Conservation (phyloP, 2,329 filamentous ascomycete genomes). For the Pseudogymnoascus destructans region DNA sequence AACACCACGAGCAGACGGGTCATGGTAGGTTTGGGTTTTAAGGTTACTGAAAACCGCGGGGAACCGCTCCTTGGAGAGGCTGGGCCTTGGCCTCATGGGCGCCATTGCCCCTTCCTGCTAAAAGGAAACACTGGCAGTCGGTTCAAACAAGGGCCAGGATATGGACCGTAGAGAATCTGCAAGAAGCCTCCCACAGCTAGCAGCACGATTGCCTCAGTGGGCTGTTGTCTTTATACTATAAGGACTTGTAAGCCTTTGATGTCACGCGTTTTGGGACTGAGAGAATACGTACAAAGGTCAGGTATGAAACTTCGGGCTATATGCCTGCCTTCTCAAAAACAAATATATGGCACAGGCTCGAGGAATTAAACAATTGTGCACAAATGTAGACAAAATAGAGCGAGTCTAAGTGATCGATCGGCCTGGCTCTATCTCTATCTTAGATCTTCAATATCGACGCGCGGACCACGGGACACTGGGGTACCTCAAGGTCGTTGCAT, state of each 20-base stretch:
- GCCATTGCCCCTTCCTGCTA: slow-evolving; percentile 15
- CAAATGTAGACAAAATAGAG: slow-evolving; percentile 6
- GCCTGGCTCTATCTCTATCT: slow-evolving; percentile 1
- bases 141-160: neutral
- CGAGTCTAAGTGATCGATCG: neutral
- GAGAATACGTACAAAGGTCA: neutral
- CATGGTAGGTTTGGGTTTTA: slow-evolving; percentile 59
- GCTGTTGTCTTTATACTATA: neutral
- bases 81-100: slow-evolving; percentile 33
- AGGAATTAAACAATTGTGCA: neutral
- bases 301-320: neutral
- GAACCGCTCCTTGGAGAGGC: slow-evolving; percentile 58
- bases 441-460: slow-evolving; percentile 2
- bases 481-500: slow-evolving; percentile 5
- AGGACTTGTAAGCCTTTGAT: neutral
- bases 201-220: neutral
- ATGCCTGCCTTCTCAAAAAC: neutral
- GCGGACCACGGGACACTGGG: neutral
- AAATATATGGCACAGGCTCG: neutral
- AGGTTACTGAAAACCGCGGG: slow-evolving; percentile 50
- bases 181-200: neutral
- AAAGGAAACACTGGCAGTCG: neutral
- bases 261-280: neutral
- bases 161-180: neutral
- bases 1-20: slow-evolving; percentile 40